Percentiles rank a stretch among this genome's conserved stretches.
These are phyloP conservation scores for Kentomonas sorsogonicus DNA, from an alignment of 208 protist genomes.

Conservation along the genomic window DNA sequence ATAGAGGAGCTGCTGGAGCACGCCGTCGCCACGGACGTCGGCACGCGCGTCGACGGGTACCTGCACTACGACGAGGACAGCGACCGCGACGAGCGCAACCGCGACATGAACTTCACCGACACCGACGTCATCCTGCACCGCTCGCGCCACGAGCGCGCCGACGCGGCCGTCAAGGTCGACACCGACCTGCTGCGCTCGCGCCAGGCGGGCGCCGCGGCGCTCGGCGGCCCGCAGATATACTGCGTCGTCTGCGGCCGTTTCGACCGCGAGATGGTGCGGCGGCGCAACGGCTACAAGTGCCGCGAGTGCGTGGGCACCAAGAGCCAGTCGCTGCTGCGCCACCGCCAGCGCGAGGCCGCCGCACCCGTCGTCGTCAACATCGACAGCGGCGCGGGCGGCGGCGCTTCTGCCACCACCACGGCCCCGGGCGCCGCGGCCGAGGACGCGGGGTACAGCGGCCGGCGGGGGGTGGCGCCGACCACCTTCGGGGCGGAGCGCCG, in stretches of 20 bases:
- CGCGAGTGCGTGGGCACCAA: constrained; percentile 71
- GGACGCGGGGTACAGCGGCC: too few species aligned
- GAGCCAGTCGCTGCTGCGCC: constrained; percentile 60
- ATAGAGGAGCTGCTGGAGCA: constrained; percentile 71
- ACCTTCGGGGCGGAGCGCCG: too few species aligned
- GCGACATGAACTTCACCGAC: constrained; percentile 65
- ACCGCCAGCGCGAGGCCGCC: constrained; percentile 36
- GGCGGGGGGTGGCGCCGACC: too few species aligned
- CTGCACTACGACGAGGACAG: constrained; percentile 76
- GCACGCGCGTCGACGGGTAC: constrained; percentile 53
- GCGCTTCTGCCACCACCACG: too few species aligned
- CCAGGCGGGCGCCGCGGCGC: constrained; percentile 22
- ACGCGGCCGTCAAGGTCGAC: constrained; percentile 51
- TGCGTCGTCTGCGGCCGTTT: constrained; percentile 80
- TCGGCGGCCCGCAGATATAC: constrained; percentile 51
- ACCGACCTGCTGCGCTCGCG: constrained; percentile 58
- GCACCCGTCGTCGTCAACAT: constrained; percentile 3
- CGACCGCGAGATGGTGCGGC: constrained; percentile 71
- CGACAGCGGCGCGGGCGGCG: not conserved
- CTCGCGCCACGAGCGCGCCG: constrained; percentile 27
- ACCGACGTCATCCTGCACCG: constrained; percentile 67
- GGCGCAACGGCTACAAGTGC: constrained; percentile 75
- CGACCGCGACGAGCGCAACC: constrained; percentile 64
- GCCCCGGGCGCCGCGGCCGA: too few species aligned
- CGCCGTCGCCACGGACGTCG: constrained; percentile 60